These are phyloP conservation scores for barrel medic (Medicago truncatula) DNA, from an alignment of 306 rosid species.

Conservation along the genomic window DNA sequence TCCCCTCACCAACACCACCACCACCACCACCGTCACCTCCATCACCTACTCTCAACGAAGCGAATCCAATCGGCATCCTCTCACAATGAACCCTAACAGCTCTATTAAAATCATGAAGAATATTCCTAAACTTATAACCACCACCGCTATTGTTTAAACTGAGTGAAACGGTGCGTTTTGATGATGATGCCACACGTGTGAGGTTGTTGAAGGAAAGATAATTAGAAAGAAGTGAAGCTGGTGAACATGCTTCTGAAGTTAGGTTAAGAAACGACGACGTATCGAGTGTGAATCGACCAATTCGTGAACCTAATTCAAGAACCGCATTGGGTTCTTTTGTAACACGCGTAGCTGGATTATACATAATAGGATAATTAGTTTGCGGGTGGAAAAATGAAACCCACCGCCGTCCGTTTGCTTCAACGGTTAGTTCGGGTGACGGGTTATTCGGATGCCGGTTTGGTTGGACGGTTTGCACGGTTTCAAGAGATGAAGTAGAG, in stretches of 20 bases:
- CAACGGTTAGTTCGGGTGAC: too few species aligned
- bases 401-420: too few species aligned
- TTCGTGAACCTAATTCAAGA: conserved; percentile 61
- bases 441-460: too few species aligned
- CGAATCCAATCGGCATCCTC: conserved; percentile 76
- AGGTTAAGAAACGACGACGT: conserved; percentile 46
- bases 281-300: conserved; percentile 57
- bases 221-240: conserved; percentile 41
- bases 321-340: conserved; percentile 55
- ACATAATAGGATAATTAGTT: too few species aligned
- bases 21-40: conserved; percentile 8
- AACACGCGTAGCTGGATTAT: conserved; percentile 53
- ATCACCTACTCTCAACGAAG: conserved; percentile 56
- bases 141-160: conserved; percentile 47
- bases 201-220: conserved; percentile 49
- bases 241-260: conserved; percentile 51
- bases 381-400: too few species aligned
- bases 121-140: conserved; percentile 49
- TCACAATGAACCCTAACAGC: conserved; percentile 70
- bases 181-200: not conserved
- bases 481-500: too few species aligned
- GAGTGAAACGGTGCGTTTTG: conserved; percentile 54
- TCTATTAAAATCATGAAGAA: conserved; percentile 64
- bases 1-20: not conserved
- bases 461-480: too few species aligned